A percentile compares a stretch with the other conserved stretches of the same genome.
Evolutionary conservation across 2,329 filamentous ascomycete genomes (phyloP).

Genomic region (Myriosclerotinia scirpicola): DNA sequence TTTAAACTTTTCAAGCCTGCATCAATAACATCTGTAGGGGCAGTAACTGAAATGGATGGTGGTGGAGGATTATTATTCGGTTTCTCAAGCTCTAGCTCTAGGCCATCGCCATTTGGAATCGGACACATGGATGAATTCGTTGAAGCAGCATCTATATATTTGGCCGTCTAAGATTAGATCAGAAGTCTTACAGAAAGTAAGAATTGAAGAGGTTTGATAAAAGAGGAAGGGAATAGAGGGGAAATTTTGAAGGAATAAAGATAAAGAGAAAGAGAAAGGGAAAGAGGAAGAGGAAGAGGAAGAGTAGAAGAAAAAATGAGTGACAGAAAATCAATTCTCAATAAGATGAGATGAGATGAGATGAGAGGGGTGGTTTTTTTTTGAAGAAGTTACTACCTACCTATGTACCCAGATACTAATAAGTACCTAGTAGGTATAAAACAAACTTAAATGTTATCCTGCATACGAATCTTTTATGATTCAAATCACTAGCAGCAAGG

Average conservation of each 20-base stretch:
- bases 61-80: conserved; percentile 34
- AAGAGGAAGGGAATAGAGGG: conserved; percentile 32
- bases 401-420: too few species aligned
- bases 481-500: too few species aligned
- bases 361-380: too few species aligned
- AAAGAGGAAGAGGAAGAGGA: too few species aligned
- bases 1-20: conserved; percentile 79
- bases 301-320: background rate
- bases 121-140: conserved; percentile 42
- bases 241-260: background rate
- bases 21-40: conserved; percentile 50
- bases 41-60: conserved; percentile 36
- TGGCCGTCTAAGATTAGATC: background rate
- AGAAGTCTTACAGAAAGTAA: background rate
- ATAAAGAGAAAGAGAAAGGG: background rate
- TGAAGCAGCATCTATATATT: conserved; percentile 33
- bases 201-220: conserved; percentile 5
- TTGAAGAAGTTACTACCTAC: too few species aligned
- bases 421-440: too few species aligned
- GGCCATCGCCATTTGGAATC: conserved; percentile 38
- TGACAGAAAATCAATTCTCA: background rate
- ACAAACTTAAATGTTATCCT: too few species aligned
- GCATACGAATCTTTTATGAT: too few species aligned
- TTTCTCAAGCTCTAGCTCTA: conserved; percentile 40
- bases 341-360: background rate